Evolutionary conservation across 2,329 filamentous ascomycete genomes (phyloP), one percentile per base, ranked within the genome.

Genomic region (Didymella pomorum): DNA sequence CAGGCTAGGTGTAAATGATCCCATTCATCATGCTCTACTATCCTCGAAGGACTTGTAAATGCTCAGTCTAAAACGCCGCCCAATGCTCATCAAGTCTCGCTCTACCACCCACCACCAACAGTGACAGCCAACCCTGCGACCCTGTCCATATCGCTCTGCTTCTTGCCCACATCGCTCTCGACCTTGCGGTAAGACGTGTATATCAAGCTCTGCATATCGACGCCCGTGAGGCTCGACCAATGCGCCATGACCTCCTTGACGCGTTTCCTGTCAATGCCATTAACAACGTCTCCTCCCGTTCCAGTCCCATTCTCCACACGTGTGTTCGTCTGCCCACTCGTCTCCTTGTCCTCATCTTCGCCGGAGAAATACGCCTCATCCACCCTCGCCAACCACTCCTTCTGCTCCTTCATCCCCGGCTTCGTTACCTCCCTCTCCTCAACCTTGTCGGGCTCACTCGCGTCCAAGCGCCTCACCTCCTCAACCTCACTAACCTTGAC

Each of bases 101-200:
- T 63, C 56, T 58, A 98, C 95, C 95, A 99, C 23, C 95, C 95
- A 52, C 95, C 95, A 52, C 93, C 95, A 68, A 93, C 91, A 78
- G 93, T 95, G 55, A 92, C 89, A 45, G 94, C 94, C 71, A 99
- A 83, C 72, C 95, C 92, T 58, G 93, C 90, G 39, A 97, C 93
- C 59, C 89, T 86, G 72, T 96, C 90, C 42, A 91, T 89, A 73
- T 93, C 90, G 59, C 83, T 83, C 81, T 76, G 82, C 71, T 75
- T 81, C 63, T 86, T 83, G 49, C 95, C 95, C 42, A 99, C 92
- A 75, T 98, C 92, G 79, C 94, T 97, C 70, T 97, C 89, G 21
- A 99, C 94, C 78, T 93, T 89, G 62, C 95, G 87, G 80, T 92
- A 99, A 50, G 87, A 96, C 56, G 95, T 99, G 76, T 89, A 91